A percentile compares a stretch with the other conserved stretches of the same genome.
phyloP scores from a whole-genome alignment of 2,329 filamentous ascomycete genomes.

The Colletotrichum salicis region DNA sequence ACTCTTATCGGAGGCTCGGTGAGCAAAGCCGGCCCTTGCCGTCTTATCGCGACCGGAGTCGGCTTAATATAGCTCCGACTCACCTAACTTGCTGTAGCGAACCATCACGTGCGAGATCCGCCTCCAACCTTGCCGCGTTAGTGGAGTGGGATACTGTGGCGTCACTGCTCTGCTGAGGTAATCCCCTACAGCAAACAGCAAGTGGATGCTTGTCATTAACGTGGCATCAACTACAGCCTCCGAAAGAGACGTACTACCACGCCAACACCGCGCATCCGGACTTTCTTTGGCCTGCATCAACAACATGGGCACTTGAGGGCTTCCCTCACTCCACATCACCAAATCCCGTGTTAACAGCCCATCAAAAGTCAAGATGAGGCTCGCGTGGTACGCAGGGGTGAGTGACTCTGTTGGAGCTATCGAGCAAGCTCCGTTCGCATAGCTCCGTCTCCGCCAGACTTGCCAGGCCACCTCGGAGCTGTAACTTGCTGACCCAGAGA shows the following conservation, averaged over 20 bases:
- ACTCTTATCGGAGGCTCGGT: neutral
- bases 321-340: slow-evolving; percentile 35
- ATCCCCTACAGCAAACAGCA: slow-evolving; percentile 20
- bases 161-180: slow-evolving; percentile 36
- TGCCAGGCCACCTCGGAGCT: neutral
- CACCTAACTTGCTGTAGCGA: neutral
- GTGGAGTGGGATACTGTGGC: slow-evolving; percentile 8
- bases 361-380: slow-evolving; percentile 62
- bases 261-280: slow-evolving; percentile 22
- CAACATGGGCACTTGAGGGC: slow-evolving; percentile 50
- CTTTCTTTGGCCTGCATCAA: slow-evolving; percentile 33
- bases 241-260: slow-evolving; percentile 15
- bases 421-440: slow-evolving; percentile 4
- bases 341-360: slow-evolving; percentile 24
- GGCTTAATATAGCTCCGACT: slow-evolving; percentile 9
- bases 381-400: slow-evolving; percentile 71
- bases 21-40: neutral
- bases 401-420: slow-evolving; percentile 41
- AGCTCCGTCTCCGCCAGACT: slow-evolving; percentile 10
- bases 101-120: slow-evolving; percentile 15
- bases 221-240: slow-evolving; percentile 44
- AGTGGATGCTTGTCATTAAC: slow-evolving; percentile 40
- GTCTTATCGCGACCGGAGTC: neutral
- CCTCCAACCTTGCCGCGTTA: neutral
- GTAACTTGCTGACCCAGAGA: slow-evolving; percentile 28